Base-by-base conservation (phyloP, 1,284 basidiomycete species). In the Pseudozyma sp. region DNA sequence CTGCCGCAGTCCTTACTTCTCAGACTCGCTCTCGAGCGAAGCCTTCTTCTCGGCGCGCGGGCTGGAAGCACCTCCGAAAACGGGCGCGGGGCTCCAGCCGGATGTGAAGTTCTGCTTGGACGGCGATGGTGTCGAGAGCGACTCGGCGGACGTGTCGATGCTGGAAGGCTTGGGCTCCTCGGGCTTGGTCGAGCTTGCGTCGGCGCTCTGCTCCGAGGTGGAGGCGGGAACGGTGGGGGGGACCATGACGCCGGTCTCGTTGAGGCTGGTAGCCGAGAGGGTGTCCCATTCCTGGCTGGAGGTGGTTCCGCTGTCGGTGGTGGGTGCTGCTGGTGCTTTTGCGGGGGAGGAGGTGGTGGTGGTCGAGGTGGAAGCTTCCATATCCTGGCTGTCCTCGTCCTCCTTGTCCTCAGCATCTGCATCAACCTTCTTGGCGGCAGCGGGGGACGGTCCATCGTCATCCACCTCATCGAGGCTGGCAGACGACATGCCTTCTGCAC, bases 221-320 rank as follows among this genome's bases (percentile, higher is more conserved):
- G 65, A 45, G 44, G 56, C 34, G 24, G 64, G 17, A 24, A 54
- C 56, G 50, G 55, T 61, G 11, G 70, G 61, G 30, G 65, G 60
- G 39, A 68, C 70, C 17, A 73, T 56, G 51, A 73, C 65, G 47
- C 70, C 71, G 16, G 66, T 62, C 16, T 74, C 71, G 62, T 68
- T 74, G 54, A 74, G 62, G 55, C 66, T 69, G 42, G 58, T 69
- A 14, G 71, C 66, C 1, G 66, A 69, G 35, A 76, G 69, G 5
- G 68, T 76, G 63, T 78, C 76, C 76, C 76, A 78, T 56, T 78
- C 76, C 54, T 78, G 76, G 51, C 72, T 75, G n/a, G 76, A 78
- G 24, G 76, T 76, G 31, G 74, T 76, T 48, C 74, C 69, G 49
- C 71, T 74, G 69, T 68, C 62, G 46, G 69, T 69, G 35, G 53